These are phyloP conservation scores for Coprinopsis marcescibilis DNA, from an alignment of 768 basidiomycete species.

Conservation along the genomic window DNA sequence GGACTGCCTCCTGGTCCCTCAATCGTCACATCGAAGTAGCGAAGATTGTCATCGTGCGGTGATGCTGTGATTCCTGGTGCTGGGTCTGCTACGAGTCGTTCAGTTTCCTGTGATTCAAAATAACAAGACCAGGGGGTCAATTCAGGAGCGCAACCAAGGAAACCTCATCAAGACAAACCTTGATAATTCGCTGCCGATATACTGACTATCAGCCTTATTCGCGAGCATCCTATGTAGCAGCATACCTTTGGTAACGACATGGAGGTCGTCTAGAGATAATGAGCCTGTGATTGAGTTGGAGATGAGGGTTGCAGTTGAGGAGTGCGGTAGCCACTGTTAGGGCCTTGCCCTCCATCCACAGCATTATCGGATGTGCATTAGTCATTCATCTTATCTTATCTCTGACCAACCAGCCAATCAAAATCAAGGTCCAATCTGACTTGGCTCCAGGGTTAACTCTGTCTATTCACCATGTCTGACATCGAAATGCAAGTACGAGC, in stretches of 20 bases:
- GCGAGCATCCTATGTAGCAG: not conserved
- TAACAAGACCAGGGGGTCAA: not conserved
- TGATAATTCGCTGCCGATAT: constrained; percentile 9
- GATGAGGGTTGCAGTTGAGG: not conserved
- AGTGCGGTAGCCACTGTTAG: not conserved
- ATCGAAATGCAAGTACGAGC: constrained; percentile 10
- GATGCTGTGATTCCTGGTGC: constrained; percentile 94
- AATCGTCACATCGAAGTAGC: constrained; percentile 98
- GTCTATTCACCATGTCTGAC: not conserved
- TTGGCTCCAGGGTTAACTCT: not conserved
- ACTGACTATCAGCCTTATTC: not conserved
- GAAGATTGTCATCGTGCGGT: constrained; percentile 95
- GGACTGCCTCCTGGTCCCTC: constrained; percentile 93
- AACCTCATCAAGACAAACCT: too few relatives aligned
- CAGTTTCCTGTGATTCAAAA: constrained; percentile 82
- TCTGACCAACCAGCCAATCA: not conserved
- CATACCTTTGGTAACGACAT: constrained; percentile 11
- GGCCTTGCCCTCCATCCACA: not conserved
- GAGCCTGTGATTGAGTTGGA: not conserved
- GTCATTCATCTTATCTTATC: not conserved
- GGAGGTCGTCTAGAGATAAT: not conserved
- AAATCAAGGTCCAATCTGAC: not conserved
- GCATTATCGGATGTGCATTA: not conserved
- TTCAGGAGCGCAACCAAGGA: too few relatives aligned
- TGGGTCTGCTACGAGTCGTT: constrained; percentile 92